Base-by-base conservation (phyloP, 306 rosid genomes). In the Myrica gale region DNA sequence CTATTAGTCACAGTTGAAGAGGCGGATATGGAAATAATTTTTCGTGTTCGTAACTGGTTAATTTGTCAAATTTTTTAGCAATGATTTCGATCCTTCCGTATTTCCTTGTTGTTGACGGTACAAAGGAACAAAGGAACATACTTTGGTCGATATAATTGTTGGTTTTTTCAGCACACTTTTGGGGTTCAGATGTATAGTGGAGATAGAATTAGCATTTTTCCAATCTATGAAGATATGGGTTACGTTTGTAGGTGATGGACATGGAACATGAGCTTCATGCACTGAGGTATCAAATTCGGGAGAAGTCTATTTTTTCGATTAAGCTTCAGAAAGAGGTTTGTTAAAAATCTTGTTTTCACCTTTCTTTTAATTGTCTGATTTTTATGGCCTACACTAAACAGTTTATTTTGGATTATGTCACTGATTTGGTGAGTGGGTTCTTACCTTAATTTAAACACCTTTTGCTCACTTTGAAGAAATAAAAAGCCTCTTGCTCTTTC, bases 251-350 rank as follows among this genome's bases (percentile, higher is more conserved):
- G 98, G 92, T 92, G 76, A 85, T 89, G 87, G 97, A 93, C 80
- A 92, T 95, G 97, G 97, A 95, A 77, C 86, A 89, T 55, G 98
- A 95, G 81, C 92, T 95, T 54, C 87, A 92, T 79, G 96, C 95
- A 56, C 83, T 95, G 44, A 89, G 97, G 82, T 88, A 90, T 82
- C 96, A 90, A 82, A 89, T 95, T 85, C 87, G 90, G 79, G 98
- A 95, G 74, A 95, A 95, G 78, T 87, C 85, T 57, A 61, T 89
- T 69, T 83, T 89, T 76, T 92, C 98, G 0, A 77, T 90, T 75
- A 85, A 89, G 85, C 98, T 95, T 80, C 96, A 95, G 87, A 92
- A 89, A 87, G 93, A 95, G 96, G 98, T 89, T 68, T 57, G 93
- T 80, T 60, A 61, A 67, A 16, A 80, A 72, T 75, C 63, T 67